Evolutionary conservation across 495 filamentous ascomycete species (phyloP).

Genomic region (Glutinoglossum americanum): DNA sequence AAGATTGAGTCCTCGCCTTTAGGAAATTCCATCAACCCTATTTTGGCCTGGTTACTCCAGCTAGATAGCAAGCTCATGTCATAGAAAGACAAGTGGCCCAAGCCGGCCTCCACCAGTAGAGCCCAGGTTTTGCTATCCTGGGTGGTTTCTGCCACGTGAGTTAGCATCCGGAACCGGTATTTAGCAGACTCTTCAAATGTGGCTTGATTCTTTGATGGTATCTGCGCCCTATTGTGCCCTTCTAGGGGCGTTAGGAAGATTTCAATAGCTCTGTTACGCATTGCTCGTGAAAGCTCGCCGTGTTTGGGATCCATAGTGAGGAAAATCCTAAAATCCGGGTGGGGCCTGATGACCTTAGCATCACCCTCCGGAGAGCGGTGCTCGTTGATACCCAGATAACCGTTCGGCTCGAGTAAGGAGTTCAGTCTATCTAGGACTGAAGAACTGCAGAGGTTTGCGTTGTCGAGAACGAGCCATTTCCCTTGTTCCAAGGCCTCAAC

Average conservation of each 20-base stretch:
- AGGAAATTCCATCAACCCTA: neutral
- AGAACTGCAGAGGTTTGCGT: constrained; percentile 87
- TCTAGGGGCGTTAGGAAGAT: constrained; percentile 36
- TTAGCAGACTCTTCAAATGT: constrained; percentile 23
- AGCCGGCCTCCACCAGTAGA: constrained; percentile 17
- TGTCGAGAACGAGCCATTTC: constrained; percentile 84
- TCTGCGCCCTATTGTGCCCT: neutral
- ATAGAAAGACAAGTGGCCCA: constrained; percentile 33
- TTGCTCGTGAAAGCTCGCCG: constrained; percentile 86
- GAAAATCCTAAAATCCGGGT: constrained; percentile 79
- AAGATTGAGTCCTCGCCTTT: neutral
- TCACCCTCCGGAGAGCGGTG: constrained; percentile 66
- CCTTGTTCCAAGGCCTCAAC: constrained; percentile 71
- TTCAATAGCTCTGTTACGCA: constrained; percentile 89
- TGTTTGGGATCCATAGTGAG: constrained; percentile 83
- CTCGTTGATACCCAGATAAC: constrained; percentile 74
- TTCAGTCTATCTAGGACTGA: constrained; percentile 91
- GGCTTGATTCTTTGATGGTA: neutral
- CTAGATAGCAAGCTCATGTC: constrained; percentile 26
- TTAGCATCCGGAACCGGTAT: constrained; percentile 24
- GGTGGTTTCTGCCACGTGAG: neutral
- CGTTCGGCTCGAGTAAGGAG: constrained; percentile 79
- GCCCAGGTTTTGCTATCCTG: constrained; percentile 5
- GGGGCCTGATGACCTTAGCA: constrained; percentile 56
- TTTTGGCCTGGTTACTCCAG: constrained; percentile 6